Evolutionary conservation across 2,329 filamentous ascomycete genomes (phyloP).

Genomic region (Grosmannia clavigera): DNA sequence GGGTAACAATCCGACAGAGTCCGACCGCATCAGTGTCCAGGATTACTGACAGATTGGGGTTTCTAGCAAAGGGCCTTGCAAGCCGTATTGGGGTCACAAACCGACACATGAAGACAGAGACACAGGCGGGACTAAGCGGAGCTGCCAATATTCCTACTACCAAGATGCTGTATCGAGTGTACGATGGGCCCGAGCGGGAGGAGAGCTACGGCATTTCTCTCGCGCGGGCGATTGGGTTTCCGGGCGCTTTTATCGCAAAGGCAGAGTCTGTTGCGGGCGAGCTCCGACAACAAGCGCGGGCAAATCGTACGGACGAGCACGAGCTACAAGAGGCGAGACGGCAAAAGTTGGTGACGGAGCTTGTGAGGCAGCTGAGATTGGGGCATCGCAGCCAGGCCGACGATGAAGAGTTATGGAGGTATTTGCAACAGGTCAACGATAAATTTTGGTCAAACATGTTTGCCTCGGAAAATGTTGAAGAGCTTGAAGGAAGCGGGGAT

Average conservation of each 20-base stretch:
- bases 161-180: slow-evolving; percentile 79
- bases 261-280: slow-evolving; percentile 55
- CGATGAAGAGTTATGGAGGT: slow-evolving; percentile 47
- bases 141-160: slow-evolving; percentile 43
- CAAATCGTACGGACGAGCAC: slow-evolving; percentile 24
- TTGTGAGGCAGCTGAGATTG: slow-evolving; percentile 45
- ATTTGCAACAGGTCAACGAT: slow-evolving; percentile 55
- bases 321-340: slow-evolving; percentile 30
- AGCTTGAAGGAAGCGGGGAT: not conserved
- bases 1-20: slow-evolving; percentile 18
- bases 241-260: slow-evolving; percentile 49
- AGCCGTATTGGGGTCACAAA: slow-evolving; percentile 71
- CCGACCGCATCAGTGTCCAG: not conserved
- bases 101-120: slow-evolving; percentile 65
- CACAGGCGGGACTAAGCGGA: slow-evolving; percentile 21
- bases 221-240: slow-evolving; percentile 63
- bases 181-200: slow-evolving; percentile 56
- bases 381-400: slow-evolving; percentile 48
- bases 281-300: slow-evolving; percentile 45
- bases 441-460: slow-evolving; percentile 67
- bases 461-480: slow-evolving; percentile 25
- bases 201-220: slow-evolving; percentile 76
- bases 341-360: slow-evolving; percentile 62
- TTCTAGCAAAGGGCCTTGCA: slow-evolving; percentile 54
- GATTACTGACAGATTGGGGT: not conserved